A percentile compares a stretch with the other conserved stretches of the same genome.
These are phyloP conservation scores for Coriolopsis trogii DNA, from an alignment of 1,284 basidiomycete genomes.

Conservation along the genomic window DNA sequence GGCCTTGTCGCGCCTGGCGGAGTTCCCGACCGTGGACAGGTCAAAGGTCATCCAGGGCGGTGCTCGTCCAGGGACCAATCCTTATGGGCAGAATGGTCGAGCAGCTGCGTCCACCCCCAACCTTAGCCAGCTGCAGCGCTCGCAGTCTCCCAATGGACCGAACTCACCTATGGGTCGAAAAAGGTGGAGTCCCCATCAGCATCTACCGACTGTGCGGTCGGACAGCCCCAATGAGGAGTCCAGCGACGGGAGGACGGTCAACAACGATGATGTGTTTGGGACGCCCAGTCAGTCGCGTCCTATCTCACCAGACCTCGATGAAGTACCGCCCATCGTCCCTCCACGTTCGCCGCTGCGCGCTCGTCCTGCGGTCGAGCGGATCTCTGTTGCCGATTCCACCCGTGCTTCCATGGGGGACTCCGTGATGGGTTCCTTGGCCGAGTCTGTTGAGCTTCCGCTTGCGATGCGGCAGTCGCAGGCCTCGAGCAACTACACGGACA, in stretches of 20 bases:
- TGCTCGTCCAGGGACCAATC: constrained; percentile 23
- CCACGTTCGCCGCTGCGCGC: constrained; percentile 58
- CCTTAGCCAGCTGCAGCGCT: constrained; percentile 39
- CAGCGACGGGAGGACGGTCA: constrained; percentile 30
- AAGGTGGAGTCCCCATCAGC: constrained; percentile 55
- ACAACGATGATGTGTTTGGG: constrained; percentile 23
- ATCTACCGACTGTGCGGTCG: constrained; percentile 56
- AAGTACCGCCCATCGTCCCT: constrained; percentile 46
- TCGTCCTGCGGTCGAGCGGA: constrained; percentile 38
- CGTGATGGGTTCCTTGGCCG: constrained; percentile 30
- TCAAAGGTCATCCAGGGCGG: constrained; percentile 47
- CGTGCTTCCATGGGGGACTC: constrained; percentile 44
- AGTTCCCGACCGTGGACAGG: constrained; percentile 47
- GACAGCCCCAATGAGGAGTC: constrained; percentile 45
- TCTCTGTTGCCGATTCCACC: constrained; percentile 44
- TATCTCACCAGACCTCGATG: constrained; percentile 30
- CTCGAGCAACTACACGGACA: constrained; percentile 55
- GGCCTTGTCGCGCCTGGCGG: constrained; percentile 63
- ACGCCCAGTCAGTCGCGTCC: constrained; percentile 10
- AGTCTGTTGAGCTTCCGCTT: constrained; percentile 27
- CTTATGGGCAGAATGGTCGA: constrained; percentile 39
- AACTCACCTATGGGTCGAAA: constrained; percentile 38
- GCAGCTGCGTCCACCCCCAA: constrained; percentile 68
- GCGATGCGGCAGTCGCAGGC: constrained; percentile 37
- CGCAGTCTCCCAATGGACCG: constrained; percentile 35